These are phyloP conservation scores for Solanum corneliomulleri DNA, from an alignment of 257 asterid genomes.

Conservation along the genomic window DNA sequence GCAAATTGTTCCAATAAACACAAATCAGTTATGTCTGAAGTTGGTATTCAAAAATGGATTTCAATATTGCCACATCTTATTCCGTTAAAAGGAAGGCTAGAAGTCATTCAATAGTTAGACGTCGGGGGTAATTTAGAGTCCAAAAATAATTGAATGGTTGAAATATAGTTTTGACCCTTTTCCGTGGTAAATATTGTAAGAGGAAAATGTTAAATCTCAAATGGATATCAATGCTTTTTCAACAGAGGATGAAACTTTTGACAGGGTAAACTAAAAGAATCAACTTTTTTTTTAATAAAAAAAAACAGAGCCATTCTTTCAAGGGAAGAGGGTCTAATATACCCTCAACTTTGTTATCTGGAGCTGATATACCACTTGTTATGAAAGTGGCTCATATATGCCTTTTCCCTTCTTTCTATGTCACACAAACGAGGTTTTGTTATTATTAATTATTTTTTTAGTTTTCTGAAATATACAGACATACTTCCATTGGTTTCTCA, in stretches of 20 bases:
- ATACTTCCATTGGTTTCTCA: background rate
- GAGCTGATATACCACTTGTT: too few species aligned
- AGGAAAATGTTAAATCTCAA: background rate
- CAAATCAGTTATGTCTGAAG: background rate
- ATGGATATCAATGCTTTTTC: background rate
- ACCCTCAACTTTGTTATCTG: too few species aligned
- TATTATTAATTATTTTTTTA: background rate
- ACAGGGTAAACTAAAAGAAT: background rate
- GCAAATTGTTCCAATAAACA: background rate
- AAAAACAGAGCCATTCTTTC: background rate
- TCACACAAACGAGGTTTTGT: background rate
- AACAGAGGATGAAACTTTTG: background rate
- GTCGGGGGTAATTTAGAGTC: accelerated
- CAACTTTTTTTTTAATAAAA: too few species aligned
- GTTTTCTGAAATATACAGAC: background rate
- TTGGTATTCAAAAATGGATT: too few species aligned
- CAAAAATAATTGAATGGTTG: too few species aligned
- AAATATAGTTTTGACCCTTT: too few species aligned
- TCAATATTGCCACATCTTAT: background rate
- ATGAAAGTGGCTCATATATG: too few species aligned
- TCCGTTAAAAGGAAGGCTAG: background rate
- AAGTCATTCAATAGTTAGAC: background rate
- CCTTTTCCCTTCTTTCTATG: background rate
- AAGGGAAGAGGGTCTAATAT: too few species aligned
- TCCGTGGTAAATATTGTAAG: background rate